Percentiles rank a stretch among this genome's conserved stretches.
Conservation (phyloP, 2,329 filamentous ascomycete species). For the Cylindrodendrum hubeiense region DNA sequence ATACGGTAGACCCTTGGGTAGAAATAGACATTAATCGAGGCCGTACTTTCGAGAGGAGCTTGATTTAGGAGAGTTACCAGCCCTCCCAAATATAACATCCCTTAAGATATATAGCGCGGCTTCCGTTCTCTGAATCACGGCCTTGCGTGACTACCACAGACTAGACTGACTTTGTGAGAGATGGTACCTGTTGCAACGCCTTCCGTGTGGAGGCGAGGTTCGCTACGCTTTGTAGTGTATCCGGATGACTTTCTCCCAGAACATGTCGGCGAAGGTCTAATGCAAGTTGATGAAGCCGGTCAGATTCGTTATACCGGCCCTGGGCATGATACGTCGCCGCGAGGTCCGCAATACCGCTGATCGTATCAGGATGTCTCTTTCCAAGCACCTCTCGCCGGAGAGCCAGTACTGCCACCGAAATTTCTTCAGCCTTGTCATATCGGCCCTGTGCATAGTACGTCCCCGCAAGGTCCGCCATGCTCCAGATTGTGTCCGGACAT, state of each 20-base stretch:
- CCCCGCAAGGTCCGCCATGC: not conserved
- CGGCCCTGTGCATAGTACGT: not conserved
- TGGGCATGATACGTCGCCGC: not conserved
- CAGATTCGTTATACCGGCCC: not conserved
- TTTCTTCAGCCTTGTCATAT: not conserved
- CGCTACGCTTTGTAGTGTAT: conserved; percentile 1
- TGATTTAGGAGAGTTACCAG: too few relatives aligned
- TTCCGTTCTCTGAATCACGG: not conserved
- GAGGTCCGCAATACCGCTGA: conserved; percentile 12
- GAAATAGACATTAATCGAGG: too few relatives aligned
- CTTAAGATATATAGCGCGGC: too few relatives aligned
- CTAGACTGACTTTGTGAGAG: not conserved
- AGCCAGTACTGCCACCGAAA: not conserved
- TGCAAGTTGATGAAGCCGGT: not conserved
- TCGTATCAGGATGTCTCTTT: not conserved
- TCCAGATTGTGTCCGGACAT: not conserved
- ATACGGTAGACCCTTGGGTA: too few relatives aligned
- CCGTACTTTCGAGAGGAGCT: too few relatives aligned
- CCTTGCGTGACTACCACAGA: not conserved
- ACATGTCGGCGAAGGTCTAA: not conserved
- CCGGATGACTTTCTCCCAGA: not conserved
- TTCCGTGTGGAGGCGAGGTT: conserved; percentile 2
- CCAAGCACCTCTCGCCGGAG: not conserved
- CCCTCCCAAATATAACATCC: too few relatives aligned
- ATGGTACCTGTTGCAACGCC: not conserved